Conservation (phyloP, 345 rosid species). For the Populus tremula region DNA sequence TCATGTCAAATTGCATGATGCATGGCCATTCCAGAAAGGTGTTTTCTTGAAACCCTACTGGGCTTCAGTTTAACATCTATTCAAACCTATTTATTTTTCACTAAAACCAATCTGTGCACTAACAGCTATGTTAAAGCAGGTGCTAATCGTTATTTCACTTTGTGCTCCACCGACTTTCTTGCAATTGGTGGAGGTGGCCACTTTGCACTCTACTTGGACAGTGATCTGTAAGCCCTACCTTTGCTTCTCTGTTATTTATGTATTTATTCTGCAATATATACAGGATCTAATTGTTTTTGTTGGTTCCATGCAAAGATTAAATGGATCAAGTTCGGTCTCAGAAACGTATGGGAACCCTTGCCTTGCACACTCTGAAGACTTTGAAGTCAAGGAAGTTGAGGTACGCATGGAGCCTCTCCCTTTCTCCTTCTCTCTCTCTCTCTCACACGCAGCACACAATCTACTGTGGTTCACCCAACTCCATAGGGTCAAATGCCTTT, state of each 20-base stretch:
- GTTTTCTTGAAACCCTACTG: background rate
- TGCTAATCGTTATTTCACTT: constrained; percentile 82
- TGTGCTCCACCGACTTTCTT: constrained; percentile 72
- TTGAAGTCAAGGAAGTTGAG: constrained; percentile 90
- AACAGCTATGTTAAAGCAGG: constrained; percentile 50
- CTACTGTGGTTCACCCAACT: background rate
- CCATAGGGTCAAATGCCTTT: background rate
- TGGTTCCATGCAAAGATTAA: constrained; percentile 43
- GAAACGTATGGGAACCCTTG: constrained; percentile 93
- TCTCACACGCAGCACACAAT: background rate
- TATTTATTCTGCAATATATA: background rate
- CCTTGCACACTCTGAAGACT: constrained; percentile 73
- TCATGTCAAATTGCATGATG: background rate
- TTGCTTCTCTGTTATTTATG: background rate
- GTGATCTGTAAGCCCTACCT: constrained; percentile 61
- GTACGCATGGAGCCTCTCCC: constrained; percentile 33
- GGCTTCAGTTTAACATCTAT: background rate
- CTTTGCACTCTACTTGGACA: constrained; percentile 85
- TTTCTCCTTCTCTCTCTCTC: background rate
- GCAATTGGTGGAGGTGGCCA: constrained; percentile 97
- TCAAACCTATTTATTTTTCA: background rate
- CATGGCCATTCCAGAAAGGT: background rate
- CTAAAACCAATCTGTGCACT: constrained; percentile 6
- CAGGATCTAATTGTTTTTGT: background rate
- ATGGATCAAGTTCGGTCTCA: constrained; percentile 86